Percentiles rank a stretch among this genome's conserved stretches.
Evolutionary conservation across 1,284 basidiomycete genomes (phyloP).

Genomic region (Termitomyces sp.): DNA sequence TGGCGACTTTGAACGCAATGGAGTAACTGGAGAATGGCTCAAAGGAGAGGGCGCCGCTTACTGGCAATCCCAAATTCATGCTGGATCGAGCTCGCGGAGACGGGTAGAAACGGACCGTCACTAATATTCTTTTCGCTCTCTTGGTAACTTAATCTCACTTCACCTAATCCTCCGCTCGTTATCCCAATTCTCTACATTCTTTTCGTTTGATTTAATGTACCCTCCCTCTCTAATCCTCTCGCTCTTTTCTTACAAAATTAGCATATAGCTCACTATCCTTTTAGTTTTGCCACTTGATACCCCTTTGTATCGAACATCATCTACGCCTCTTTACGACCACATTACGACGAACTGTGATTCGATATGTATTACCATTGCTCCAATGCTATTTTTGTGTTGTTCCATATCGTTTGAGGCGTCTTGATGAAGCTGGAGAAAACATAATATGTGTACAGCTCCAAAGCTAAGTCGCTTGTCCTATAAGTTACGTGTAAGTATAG

Average conservation of each 20-base stretch:
- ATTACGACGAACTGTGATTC: conserved; percentile 6
- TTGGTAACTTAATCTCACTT: not conserved
- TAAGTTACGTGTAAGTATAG: conserved; percentile 23
- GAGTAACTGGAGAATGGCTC: conserved; percentile 55
- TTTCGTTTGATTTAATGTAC: conserved; percentile 5
- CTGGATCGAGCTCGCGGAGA: conserved; percentile 17
- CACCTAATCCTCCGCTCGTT: conserved; percentile 6
- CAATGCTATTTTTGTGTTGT: not conserved
- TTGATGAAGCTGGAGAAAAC: not conserved
- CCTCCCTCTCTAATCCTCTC: not conserved
- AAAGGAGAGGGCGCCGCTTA: conserved; percentile 52
- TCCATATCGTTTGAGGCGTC: not conserved
- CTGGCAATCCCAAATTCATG: conserved; percentile 55
- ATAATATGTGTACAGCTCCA: not conserved
- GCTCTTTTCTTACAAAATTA: conserved; percentile 1
- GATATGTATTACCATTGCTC: conserved; percentile 12
- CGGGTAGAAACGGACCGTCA: conserved; percentile 27
- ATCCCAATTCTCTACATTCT: conserved; percentile 7
- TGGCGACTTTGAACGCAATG: conserved; percentile 74
- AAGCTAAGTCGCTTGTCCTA: not conserved
- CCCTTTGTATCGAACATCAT: conserved; percentile 14
- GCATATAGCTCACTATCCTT: not conserved
- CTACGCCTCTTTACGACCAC: conserved; percentile 9
- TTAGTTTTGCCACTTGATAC: not conserved
- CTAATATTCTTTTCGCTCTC: conserved; percentile 12